Evolutionary conservation across 2,329 filamentous ascomycete species (phyloP).

Genomic region (Fusarium irregulare): DNA sequence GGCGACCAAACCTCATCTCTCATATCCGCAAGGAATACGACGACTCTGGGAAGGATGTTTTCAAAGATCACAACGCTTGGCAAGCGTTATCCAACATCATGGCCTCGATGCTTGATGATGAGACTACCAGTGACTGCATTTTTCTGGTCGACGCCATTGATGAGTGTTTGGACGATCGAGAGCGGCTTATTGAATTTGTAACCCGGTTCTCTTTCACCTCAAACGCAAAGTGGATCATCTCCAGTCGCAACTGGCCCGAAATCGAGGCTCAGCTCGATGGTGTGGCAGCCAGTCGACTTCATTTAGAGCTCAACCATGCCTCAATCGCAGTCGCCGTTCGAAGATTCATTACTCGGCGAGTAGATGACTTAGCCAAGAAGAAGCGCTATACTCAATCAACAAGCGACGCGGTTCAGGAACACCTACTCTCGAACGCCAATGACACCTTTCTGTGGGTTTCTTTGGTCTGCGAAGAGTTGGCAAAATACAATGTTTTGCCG

Average conservation of each 20-base stretch:
- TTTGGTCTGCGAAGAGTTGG: background rate
- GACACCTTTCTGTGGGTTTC: background rate
- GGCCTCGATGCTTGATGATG: background rate
- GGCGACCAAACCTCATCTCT: background rate
- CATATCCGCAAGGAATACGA: background rate
- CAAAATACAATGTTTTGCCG: background rate
- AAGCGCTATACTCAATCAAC: accelerated
- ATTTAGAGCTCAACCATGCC: background rate
- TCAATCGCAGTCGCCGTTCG: too few species aligned
- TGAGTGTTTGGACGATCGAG: background rate
- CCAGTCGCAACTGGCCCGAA: accelerated
- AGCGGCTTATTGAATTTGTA: background rate
- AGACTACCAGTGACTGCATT: background rate
- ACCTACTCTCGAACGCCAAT: accelerated
- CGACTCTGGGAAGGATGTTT: background rate
- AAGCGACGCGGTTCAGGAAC: accelerated
- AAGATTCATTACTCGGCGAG: too few species aligned
- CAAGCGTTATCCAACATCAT: background rate
- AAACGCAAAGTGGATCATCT: accelerated
- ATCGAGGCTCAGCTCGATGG: background rate
- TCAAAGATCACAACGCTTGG: background rate
- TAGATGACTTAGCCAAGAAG: accelerated
- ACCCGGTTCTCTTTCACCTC: background rate
- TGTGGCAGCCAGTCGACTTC: accelerated
- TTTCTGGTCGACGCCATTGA: background rate